Conservation (phyloP, 768 basidiomycete genomes). For the Cytidiella melzeri region DNA sequence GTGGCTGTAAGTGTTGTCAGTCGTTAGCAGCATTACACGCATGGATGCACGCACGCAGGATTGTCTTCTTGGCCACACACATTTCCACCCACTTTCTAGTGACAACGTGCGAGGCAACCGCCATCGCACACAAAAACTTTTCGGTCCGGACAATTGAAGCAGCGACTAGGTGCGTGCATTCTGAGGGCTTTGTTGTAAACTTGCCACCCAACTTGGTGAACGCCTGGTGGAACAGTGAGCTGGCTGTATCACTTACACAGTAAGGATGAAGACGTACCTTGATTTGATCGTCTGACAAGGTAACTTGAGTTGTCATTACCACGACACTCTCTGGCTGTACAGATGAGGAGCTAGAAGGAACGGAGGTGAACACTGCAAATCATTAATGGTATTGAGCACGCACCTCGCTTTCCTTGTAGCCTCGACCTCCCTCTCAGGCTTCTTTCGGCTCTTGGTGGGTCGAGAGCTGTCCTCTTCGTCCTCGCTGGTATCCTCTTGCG, state of each 20-base stretch:
- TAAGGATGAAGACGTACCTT: conserved; percentile 37
- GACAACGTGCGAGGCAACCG: conserved; percentile 55
- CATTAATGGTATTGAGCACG: background rate
- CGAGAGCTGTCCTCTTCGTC: too few species aligned
- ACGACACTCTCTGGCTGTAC: conserved; percentile 29
- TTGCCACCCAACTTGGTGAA: conserved; percentile 63
- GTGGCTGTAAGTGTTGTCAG: conserved; percentile 45
- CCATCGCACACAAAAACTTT: conserved; percentile 79
- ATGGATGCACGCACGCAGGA: conserved; percentile 51
- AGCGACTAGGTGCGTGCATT: conserved; percentile 79
- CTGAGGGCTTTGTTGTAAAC: conserved; percentile 48
- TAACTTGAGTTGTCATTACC: conserved; percentile 66
- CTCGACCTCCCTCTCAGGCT: background rate
- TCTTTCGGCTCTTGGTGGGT: conserved; percentile 21
- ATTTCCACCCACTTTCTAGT: conserved; percentile 62
- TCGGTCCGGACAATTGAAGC: conserved; percentile 72
- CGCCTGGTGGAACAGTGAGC: conserved; percentile 32
- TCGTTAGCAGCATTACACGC: background rate
- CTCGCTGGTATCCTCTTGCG: conserved; percentile 7
- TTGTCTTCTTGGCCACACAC: conserved; percentile 45
- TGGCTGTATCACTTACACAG: background rate
- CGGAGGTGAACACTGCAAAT: background rate
- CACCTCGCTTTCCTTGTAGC: conserved; percentile 24
- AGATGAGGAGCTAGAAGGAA: background rate
- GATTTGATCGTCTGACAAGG: conserved; percentile 46